A percentile compares a stretch with the other conserved stretches of the same genome.
phyloP scores from a whole-genome alignment of 2,329 filamentous ascomycete species.

The Aschersonia sp. region DNA sequence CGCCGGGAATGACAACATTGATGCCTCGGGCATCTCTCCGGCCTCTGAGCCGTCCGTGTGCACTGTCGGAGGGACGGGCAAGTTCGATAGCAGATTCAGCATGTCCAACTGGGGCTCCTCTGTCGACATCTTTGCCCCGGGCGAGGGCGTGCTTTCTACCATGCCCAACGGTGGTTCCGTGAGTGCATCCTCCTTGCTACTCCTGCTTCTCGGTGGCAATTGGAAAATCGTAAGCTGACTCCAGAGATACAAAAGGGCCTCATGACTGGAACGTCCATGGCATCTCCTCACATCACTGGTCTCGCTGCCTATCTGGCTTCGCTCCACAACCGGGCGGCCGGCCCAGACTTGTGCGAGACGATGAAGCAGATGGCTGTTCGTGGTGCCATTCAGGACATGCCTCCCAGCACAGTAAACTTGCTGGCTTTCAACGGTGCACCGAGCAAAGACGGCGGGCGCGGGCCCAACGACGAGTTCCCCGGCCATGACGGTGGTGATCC shows the following conservation, averaged over 20 bases:
- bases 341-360: conserved; percentile 27
- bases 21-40: conserved; percentile 24
- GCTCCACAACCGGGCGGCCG: conserved; percentile 12
- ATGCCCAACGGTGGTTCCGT: conserved; percentile 23
- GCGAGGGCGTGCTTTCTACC: conserved; percentile 25
- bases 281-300: conserved; percentile 26
- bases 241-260: conserved; percentile 9
- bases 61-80: conserved; percentile 29
- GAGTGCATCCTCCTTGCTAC: conserved; percentile 7
- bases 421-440: conserved; percentile 36
- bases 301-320: conserved; percentile 12
- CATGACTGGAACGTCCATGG: conserved; percentile 32
- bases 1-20: conserved; percentile 29
- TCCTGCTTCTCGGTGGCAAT: not conserved
- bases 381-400: conserved; percentile 22
- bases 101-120: conserved; percentile 31
- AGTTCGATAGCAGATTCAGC: conserved; percentile 17
- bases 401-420: conserved; percentile 28
- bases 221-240: not conserved
- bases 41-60: conserved; percentile 26
- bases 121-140: conserved; percentile 31
- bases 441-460: not conserved
- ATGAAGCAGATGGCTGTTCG: conserved; percentile 26
- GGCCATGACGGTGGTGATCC: not conserved
- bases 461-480: not conserved